phyloP scores from a whole-genome alignment of 1,284 basidiomycete species.

The Boletus sp. region DNA sequence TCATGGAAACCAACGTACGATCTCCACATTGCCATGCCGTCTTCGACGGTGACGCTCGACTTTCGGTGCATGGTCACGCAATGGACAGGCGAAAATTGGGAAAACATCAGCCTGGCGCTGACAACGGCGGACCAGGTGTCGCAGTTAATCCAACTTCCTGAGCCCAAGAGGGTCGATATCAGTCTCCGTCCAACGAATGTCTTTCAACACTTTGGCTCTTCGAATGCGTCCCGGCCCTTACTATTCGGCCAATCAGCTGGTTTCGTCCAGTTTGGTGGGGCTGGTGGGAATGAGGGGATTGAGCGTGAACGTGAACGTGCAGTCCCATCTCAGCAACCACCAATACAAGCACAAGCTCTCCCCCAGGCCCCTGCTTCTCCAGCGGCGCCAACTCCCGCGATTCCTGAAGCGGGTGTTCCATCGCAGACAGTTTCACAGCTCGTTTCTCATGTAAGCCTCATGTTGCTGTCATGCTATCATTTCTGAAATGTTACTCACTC shows the following conservation, averaged over 20 bases:
- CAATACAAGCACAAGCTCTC: no score
- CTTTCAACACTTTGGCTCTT: neutral
- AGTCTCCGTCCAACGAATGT: slow-evolving; percentile 1
- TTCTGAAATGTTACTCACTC: neutral
- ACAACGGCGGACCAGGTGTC: slow-evolving; percentile 16
- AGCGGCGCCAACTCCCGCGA: no score
- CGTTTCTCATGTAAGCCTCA: slow-evolving; percentile 10
- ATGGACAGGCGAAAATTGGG: slow-evolving; percentile 25
- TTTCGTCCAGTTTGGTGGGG: no score
- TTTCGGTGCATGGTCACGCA: slow-evolving; percentile 23
- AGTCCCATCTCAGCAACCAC: no score
- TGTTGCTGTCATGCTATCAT: neutral
- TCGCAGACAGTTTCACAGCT: slow-evolving; percentile 12
- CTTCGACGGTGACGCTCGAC: slow-evolving; percentile 13
- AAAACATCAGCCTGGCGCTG: slow-evolving; percentile 19
- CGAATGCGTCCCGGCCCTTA: no score
- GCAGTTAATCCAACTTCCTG: slow-evolving; percentile 20
- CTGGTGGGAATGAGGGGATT: no score
- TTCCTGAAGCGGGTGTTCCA: neutral
- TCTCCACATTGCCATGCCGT: slow-evolving; percentile 17
- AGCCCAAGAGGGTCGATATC: slow-evolving; percentile 21
- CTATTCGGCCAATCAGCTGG: no score
- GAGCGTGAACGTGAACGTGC: no score
- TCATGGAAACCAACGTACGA: slow-evolving; percentile 24
- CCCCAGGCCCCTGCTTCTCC: no score